Percentiles rank a stretch among this genome's conserved stretches.
Conservation (phyloP, 139 green algal species). For the Diplosphaera chodatii region DNA sequence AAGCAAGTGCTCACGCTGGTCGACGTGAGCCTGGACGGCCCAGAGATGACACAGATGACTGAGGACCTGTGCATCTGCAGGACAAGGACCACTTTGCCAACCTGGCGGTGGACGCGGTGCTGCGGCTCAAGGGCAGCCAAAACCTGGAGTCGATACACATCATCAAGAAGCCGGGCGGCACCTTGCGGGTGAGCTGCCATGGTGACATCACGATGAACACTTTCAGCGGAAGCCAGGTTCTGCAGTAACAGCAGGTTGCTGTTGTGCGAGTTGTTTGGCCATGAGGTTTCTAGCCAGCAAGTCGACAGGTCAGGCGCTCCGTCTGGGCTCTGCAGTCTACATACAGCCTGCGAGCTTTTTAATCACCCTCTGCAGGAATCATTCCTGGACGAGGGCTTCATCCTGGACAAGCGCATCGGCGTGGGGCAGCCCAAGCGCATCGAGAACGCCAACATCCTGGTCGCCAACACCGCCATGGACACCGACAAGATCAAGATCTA, state of each 20-base stretch:
- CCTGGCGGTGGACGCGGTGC: slow-evolving; percentile 92
- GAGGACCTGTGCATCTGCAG: not conserved
- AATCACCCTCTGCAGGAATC: slow-evolving; percentile 59
- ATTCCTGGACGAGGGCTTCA: slow-evolving; percentile 98
- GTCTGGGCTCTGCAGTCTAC: no score
- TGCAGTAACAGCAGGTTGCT: no score
- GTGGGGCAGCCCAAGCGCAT: slow-evolving; percentile 94
- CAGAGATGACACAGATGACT: no score
- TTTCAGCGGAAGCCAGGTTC: no score
- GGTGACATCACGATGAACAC: no score
- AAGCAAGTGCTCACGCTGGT: no score
- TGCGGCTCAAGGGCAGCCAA: slow-evolving; percentile 81
- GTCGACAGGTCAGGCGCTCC: no score
- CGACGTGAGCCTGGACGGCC: no score
- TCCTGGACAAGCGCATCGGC: slow-evolving; percentile 97
- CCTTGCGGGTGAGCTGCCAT: slow-evolving; percentile 50
- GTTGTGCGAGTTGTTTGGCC: no score
- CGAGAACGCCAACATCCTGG: slow-evolving; percentile 94
- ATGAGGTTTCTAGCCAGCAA: no score
- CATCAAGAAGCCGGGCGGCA: slow-evolving; percentile 96
- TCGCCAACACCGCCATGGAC: slow-evolving; percentile 99
- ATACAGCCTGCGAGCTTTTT: no score
- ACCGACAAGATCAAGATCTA: slow-evolving; percentile 99
- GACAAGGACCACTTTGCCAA: slow-evolving; percentile 92
- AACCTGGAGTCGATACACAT: slow-evolving; percentile 97